phyloP scores from a whole-genome alignment of 768 basidiomycete species.

The Clitopilus hobsonii region DNA sequence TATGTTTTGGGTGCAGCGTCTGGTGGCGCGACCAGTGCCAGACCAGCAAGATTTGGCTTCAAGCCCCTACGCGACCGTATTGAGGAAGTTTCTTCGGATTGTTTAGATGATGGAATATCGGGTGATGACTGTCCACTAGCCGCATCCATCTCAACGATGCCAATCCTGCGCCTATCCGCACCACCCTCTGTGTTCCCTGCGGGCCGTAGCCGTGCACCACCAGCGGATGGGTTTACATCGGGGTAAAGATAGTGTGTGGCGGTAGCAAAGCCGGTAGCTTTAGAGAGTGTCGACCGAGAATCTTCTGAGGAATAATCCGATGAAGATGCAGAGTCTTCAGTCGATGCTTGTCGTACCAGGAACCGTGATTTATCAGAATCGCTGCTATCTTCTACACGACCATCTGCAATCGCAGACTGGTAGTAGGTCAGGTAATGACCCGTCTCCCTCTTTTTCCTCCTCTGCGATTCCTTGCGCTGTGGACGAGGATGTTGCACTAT shows the following conservation, averaged over 20 bases:
- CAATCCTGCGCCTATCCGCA: conserved; percentile 60
- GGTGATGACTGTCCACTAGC: conserved; percentile 1
- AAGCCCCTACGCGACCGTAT: conserved; percentile 35
- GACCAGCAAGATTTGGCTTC: conserved; percentile 37
- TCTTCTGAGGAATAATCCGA: conserved; percentile 1
- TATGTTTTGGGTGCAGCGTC: conserved; percentile 56
- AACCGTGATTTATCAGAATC: background rate
- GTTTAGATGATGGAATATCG: conserved; percentile 14
- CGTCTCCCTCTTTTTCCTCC: background rate
- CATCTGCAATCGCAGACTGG: background rate
- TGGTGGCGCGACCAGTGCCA: conserved; percentile 70
- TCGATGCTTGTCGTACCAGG: background rate
- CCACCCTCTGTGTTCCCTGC: conserved; percentile 55
- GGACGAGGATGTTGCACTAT: background rate
- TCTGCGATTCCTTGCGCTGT: background rate
- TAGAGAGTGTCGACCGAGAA: background rate
- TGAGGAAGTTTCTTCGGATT: conserved; percentile 22
- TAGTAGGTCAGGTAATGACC: conserved; percentile 1
- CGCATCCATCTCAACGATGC: conserved; percentile 59
- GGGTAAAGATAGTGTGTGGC: background rate
- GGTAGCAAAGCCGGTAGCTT: background rate
- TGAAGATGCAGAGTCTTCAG: background rate
- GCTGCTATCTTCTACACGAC: background rate
- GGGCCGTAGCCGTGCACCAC: conserved; percentile 32
- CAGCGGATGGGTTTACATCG: background rate